These are phyloP conservation scores for Moesziomyces sp. DNA, from an alignment of 1,284 basidiomycete species.

Conservation along the genomic window DNA sequence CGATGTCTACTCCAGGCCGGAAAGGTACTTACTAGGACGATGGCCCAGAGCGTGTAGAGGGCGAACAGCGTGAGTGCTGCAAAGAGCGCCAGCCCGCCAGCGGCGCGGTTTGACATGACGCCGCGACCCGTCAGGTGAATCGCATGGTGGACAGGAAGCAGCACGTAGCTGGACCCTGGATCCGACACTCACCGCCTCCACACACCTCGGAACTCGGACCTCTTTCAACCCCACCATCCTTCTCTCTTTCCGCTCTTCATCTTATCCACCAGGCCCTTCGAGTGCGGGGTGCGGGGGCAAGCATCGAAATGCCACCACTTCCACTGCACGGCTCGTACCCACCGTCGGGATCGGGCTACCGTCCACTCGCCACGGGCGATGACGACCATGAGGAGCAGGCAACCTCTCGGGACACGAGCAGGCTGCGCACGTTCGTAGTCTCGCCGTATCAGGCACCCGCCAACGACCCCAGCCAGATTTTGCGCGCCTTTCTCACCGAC, in stretches of 20 bases:
- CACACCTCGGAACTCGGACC: background rate
- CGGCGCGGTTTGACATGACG: conserved; percentile 12
- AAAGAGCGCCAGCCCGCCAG: conserved; percentile 29
- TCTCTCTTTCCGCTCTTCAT: background rate
- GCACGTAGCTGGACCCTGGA: no score
- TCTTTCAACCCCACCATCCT: background rate
- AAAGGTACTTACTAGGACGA: conserved; percentile 26
- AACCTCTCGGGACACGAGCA: no score
- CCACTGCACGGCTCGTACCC: conserved; percentile 26
- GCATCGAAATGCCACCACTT: conserved; percentile 23
- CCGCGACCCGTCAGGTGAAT: background rate
- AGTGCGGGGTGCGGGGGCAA: no score
- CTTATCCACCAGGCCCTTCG: no score
- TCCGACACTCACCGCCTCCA: no score
- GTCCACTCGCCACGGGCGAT: conserved; percentile 4
- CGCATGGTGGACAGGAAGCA: background rate
- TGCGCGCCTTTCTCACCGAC: conserved; percentile 25
- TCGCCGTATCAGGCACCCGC: conserved; percentile 29
- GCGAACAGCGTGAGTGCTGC: conserved; percentile 15
- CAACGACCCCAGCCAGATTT: conserved; percentile 19
- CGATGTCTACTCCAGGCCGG: no score
- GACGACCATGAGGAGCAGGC: background rate
- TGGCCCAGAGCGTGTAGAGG: conserved; percentile 29
- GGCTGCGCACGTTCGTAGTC: no score
- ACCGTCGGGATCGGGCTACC: conserved; percentile 27